phyloP scores from a whole-genome alignment of 2,329 filamentous ascomycete species.

The Trichoderma brevicompactum region DNA sequence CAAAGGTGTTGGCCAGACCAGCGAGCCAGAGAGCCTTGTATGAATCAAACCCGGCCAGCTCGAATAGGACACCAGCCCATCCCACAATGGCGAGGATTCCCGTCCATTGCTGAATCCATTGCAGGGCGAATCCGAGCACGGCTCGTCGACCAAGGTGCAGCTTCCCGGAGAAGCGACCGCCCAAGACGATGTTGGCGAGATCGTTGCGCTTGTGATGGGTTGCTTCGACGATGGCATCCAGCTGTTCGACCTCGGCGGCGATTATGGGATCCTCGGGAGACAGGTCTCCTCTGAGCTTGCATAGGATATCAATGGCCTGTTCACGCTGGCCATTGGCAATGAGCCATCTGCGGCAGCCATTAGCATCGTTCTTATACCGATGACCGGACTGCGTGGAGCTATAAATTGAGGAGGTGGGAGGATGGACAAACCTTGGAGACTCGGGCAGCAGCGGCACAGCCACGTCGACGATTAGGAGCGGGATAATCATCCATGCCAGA shows the following conservation, averaged over 20 bases:
- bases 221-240: constrained; percentile 47
- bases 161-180: constrained; percentile 43
- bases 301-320: constrained; percentile 44
- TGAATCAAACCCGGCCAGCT: constrained; percentile 35
- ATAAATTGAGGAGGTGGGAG: background rate
- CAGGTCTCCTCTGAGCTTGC: constrained; percentile 40
- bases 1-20: constrained; percentile 56
- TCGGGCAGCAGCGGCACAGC: constrained; percentile 51
- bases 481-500: constrained; percentile 48
- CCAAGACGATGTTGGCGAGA: constrained; percentile 47
- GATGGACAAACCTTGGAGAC: constrained; percentile 43
- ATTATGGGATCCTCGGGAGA: constrained; percentile 41
- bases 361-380: background rate
- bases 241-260: constrained; percentile 44
- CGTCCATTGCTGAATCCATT: constrained; percentile 51
- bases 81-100: constrained; percentile 49
- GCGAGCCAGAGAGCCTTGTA: constrained; percentile 46
- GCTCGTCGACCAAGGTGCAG: constrained; percentile 47
- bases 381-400: background rate
- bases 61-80: constrained; percentile 38
- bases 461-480: constrained; percentile 46
- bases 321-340: constrained; percentile 42
- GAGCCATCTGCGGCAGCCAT: constrained; percentile 40
- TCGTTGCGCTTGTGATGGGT: constrained; percentile 46
- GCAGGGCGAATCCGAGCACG: constrained; percentile 47